Percentiles rank a stretch among this genome's conserved stretches.
phyloP scores from a whole-genome alignment of 352 stramenopile genomes.

The Peronospora destructor region DNA sequence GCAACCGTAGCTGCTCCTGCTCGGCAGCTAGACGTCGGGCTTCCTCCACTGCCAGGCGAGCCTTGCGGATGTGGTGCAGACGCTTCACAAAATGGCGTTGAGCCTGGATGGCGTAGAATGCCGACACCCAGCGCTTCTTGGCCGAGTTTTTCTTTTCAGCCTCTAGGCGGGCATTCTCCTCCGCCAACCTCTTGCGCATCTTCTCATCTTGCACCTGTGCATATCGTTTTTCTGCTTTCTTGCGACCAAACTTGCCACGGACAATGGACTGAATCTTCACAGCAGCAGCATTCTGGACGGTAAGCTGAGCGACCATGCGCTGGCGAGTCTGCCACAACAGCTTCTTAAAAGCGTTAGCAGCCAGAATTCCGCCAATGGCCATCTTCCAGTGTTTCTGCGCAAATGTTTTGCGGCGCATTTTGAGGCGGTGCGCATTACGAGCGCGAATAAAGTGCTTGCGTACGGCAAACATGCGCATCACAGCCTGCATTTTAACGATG shows the following conservation, averaged over 20 bases:
- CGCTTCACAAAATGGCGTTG: conserved; percentile 76
- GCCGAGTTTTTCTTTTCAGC: conserved; percentile 70
- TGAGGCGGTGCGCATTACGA: conserved; percentile 63
- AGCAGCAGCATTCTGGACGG: conserved; percentile 44
- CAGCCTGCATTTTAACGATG: conserved; percentile 74
- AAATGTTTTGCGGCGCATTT: conserved; percentile 52
- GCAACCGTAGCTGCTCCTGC: conserved; percentile 49
- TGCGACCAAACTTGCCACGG: conserved; percentile 73
- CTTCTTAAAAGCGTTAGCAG: conserved; percentile 62
- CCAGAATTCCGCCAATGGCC: conserved; percentile 56
- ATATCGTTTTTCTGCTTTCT: conserved; percentile 54
- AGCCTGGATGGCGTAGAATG: conserved; percentile 58
- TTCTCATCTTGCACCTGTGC: conserved; percentile 70
- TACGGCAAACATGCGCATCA: conserved; percentile 82
- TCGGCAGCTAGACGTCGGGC: conserved; percentile 64
- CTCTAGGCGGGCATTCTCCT: conserved; percentile 59
- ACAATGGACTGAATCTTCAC: conserved; percentile 79
- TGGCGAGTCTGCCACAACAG: conserved; percentile 45
- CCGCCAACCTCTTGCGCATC: conserved; percentile 64
- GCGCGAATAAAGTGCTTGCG: conserved; percentile 74
- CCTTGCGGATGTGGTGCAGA: conserved; percentile 78
- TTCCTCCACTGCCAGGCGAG: conserved; percentile 69
- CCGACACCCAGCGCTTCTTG: conserved; percentile 71
- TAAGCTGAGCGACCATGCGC: conserved; percentile 37
- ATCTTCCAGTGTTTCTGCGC: conserved; percentile 68